These are phyloP conservation scores for Xylariaceae sp. DNA, from an alignment of 2,329 filamentous ascomycete genomes.

Conservation along the genomic window DNA sequence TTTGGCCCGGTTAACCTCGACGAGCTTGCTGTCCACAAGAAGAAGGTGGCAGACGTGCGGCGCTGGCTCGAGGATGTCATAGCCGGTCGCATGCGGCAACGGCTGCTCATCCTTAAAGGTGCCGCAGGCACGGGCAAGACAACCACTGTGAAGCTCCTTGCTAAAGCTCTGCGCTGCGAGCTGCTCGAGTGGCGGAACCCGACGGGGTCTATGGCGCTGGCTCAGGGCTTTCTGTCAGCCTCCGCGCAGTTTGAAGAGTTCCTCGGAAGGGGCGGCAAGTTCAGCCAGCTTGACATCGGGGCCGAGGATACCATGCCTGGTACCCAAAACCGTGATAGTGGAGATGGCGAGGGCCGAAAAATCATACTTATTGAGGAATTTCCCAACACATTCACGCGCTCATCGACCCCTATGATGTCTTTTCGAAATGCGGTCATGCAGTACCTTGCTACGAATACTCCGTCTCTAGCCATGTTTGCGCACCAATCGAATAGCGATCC, in stretches of 20 bases:
- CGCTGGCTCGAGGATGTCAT: slow-evolving; percentile 74
- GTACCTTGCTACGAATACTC: slow-evolving; percentile 63
- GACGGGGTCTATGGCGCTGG: slow-evolving; percentile 46
- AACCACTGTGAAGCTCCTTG: slow-evolving; percentile 71
- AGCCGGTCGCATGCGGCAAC: slow-evolving; percentile 55
- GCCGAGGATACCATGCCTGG: slow-evolving; percentile 13
- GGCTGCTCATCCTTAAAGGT: slow-evolving; percentile 78
- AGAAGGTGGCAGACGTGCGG: slow-evolving; percentile 80
- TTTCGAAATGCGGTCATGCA: slow-evolving; percentile 71
- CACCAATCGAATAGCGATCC: slow-evolving; percentile 34
- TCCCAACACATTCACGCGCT: slow-evolving; percentile 64
- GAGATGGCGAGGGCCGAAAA: slow-evolving; percentile 30
- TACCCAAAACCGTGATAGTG: slow-evolving; percentile 6
- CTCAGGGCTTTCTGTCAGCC: slow-evolving; percentile 59
- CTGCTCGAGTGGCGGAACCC: slow-evolving; percentile 91
- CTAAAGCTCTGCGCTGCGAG: slow-evolving; percentile 67
- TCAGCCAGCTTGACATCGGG: slow-evolving; percentile 57
- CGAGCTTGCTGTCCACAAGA: slow-evolving; percentile 90
- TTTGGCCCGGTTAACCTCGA: slow-evolving; percentile 69
- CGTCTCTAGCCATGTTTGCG: slow-evolving; percentile 42
- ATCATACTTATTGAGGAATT: slow-evolving; percentile 77
- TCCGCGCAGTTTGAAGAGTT: slow-evolving; percentile 89
- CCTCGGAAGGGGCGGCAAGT: slow-evolving; percentile 71
- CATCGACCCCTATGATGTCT: slow-evolving; percentile 55
- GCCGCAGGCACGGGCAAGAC: slow-evolving; percentile 91